Evolutionary conservation across 305 asterid species (phyloP).

Genomic region (Ajuga reptans): DNA sequence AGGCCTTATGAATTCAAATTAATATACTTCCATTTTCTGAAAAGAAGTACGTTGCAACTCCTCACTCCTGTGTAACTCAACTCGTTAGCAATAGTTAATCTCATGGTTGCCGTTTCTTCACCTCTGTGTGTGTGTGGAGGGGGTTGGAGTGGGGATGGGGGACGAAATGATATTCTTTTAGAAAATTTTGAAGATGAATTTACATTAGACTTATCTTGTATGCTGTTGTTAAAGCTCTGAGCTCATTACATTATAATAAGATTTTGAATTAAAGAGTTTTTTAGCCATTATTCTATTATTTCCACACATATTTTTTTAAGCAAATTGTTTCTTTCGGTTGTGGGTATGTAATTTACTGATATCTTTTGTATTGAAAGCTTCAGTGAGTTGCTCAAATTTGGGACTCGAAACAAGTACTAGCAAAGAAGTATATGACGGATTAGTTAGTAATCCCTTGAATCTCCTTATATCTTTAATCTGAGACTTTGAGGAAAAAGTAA

Average conservation of each 20-base stretch:
- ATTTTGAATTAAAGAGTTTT: not conserved
- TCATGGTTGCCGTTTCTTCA: not conserved
- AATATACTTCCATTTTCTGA: not conserved
- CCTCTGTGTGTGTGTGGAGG: not conserved
- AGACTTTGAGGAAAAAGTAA: not conserved
- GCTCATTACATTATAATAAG: not conserved
- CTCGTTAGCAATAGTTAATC: not conserved
- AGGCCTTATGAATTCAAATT: not conserved
- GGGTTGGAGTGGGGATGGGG: not conserved
- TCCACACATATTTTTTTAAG: not conserved
- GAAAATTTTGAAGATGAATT: too few relatives aligned
- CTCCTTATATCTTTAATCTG: not conserved
- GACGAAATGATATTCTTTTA: too few relatives aligned
- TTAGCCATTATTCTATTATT: not conserved
- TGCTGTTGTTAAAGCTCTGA: not conserved
- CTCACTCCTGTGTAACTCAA: not conserved
- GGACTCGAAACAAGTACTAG: not conserved
- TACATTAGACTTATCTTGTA: too few relatives aligned
- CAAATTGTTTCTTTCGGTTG: not conserved
- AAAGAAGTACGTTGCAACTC: not conserved
- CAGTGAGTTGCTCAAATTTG: not conserved
- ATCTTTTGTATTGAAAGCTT: not conserved
- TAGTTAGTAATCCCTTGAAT: not conserved
- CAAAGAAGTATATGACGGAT: not conserved
- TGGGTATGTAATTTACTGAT: not conserved